A percentile compares a stretch with the other conserved stretches of the same genome.
Conservation (phyloP, 495 filamentous ascomycete genomes). For the Bryoglossum gracile region DNA sequence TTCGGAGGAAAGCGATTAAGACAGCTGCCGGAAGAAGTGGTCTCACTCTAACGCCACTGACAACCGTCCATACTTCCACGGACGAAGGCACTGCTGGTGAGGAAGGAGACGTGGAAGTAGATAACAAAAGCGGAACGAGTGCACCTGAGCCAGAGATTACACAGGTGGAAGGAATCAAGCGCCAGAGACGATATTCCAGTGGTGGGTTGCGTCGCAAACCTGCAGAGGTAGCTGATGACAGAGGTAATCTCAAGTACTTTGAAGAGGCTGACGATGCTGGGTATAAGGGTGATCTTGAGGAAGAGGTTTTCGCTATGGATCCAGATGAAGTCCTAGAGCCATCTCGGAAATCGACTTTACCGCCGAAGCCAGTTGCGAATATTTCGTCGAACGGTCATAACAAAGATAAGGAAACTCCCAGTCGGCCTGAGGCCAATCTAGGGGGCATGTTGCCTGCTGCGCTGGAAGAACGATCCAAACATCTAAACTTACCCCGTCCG, state of each 20-base stretch:
- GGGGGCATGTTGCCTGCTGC: conserved; percentile 9
- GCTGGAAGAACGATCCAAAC: conserved; percentile 16
- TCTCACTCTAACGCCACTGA: not conserved
- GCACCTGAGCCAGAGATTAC: conserved; percentile 47
- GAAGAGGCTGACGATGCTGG: conserved; percentile 70
- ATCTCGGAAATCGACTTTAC: not conserved
- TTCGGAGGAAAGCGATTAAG: conserved; percentile 22
- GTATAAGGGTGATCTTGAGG: conserved; percentile 71
- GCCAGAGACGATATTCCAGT: conserved; percentile 68
- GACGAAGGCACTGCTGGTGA: not conserved
- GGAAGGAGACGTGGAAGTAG: conserved; percentile 24
- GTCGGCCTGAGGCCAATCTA: not conserved
- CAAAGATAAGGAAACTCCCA: not conserved
- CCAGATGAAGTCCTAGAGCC: too few relatives aligned
- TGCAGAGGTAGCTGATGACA: conserved; percentile 51
- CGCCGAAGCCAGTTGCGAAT: not conserved
- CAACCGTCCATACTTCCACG: not conserved
- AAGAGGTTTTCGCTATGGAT: conserved; percentile 71
- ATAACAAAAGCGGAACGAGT: conserved; percentile 45
- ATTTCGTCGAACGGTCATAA: not conserved
- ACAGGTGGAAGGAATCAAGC: conserved; percentile 28
- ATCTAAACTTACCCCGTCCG: conserved; percentile 40
- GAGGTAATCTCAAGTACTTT: conserved; percentile 71
- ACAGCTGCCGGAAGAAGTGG: conserved; percentile 16
- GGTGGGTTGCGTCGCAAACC: conserved; percentile 66